Percentiles rank a stretch among this genome's conserved stretches.
These are phyloP conservation scores for Obelidium mucronatum DNA, from an alignment of 192 early-diverging fungal genomes.

Conservation along the genomic window DNA sequence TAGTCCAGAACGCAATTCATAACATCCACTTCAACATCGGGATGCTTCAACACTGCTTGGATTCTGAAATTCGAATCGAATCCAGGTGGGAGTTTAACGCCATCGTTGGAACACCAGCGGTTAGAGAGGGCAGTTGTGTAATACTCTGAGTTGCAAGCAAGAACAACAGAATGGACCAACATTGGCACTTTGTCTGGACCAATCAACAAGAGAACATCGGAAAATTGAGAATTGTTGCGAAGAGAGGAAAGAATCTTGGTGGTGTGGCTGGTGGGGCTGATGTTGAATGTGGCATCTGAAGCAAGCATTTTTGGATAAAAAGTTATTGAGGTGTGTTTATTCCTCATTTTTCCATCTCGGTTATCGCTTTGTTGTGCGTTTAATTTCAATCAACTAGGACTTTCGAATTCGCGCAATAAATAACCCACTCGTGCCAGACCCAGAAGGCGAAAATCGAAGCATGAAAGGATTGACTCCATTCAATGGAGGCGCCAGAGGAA, in stretches of 20 bases:
- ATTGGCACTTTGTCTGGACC: not conserved
- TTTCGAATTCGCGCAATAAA: conserved; percentile 85
- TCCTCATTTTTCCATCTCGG: not conserved
- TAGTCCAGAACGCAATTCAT: not conserved
- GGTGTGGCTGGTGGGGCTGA: too few relatives aligned
- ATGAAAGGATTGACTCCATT: conserved; percentile 23
- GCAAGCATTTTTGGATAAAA: too few relatives aligned
- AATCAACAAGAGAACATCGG: conserved; percentile 4
- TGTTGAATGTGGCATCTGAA: too few relatives aligned
- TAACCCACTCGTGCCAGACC: conserved; percentile 75
- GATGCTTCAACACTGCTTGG: not conserved
- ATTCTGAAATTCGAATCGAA: not conserved
- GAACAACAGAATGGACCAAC: not conserved
- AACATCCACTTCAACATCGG: not conserved
- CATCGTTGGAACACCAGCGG: not conserved
- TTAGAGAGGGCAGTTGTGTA: not conserved
- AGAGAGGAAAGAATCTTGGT: too few relatives aligned
- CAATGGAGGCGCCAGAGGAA: conserved; percentile 44
- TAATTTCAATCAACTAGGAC: not conserved
- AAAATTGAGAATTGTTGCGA: too few relatives aligned
- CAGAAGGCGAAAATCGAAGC: conserved; percentile 73
- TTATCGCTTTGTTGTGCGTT: not conserved
- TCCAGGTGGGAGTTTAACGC: too few relatives aligned
- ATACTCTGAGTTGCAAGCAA: not conserved
- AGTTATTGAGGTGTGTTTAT: not conserved